These are phyloP conservation scores for Blastobotrys indianensis DNA, from an alignment of 1,139 yeast species.

Conservation along the genomic window DNA sequence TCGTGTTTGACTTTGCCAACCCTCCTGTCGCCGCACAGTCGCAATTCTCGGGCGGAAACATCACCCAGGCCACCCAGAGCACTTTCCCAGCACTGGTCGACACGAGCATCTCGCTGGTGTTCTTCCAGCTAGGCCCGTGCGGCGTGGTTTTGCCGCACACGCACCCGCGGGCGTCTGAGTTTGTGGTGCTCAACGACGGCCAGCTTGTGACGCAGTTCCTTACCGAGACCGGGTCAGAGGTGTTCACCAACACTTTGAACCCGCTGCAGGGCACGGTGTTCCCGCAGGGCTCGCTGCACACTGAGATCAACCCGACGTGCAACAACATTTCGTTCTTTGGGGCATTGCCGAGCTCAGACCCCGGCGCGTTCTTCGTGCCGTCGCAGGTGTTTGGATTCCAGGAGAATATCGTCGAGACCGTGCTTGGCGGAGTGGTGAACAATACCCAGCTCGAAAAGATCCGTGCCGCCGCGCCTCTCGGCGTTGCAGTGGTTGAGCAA, in stretches of 20 bases:
- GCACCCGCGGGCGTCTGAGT: conserved; percentile 23
- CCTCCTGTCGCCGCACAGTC: conserved; percentile 18
- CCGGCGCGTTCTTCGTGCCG: conserved; percentile 13
- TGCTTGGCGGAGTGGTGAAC: too few relatives aligned
- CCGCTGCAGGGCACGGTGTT: conserved; percentile 17
- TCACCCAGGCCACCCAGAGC: conserved; percentile 19
- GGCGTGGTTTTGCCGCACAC: conserved; percentile 23
- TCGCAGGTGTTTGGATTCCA: too few relatives aligned
- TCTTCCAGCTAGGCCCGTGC: conserved; percentile 21
- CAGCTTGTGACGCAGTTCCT: conserved; percentile 17
- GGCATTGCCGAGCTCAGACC: conserved; percentile 22
- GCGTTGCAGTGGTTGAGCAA: neutral
- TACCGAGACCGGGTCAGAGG: conserved; percentile 17
- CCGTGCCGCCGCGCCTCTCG: too few relatives aligned
- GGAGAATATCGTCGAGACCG: too few relatives aligned
- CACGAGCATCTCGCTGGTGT: conserved; percentile 18
- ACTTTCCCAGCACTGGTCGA: conserved; percentile 23
- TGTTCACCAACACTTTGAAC: conserved; percentile 17
- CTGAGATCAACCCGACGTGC: conserved; percentile 22
- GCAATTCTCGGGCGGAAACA: conserved; percentile 15
- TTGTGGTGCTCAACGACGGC: conserved; percentile 21
- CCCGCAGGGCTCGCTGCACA: conserved; percentile 22
- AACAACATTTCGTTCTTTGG: conserved; percentile 16
- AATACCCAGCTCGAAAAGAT: too few relatives aligned
- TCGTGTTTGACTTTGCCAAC: conserved; percentile 21